These are phyloP conservation scores for Neltuma alba DNA, from an alignment of 306 rosid genomes.

Conservation along the genomic window DNA sequence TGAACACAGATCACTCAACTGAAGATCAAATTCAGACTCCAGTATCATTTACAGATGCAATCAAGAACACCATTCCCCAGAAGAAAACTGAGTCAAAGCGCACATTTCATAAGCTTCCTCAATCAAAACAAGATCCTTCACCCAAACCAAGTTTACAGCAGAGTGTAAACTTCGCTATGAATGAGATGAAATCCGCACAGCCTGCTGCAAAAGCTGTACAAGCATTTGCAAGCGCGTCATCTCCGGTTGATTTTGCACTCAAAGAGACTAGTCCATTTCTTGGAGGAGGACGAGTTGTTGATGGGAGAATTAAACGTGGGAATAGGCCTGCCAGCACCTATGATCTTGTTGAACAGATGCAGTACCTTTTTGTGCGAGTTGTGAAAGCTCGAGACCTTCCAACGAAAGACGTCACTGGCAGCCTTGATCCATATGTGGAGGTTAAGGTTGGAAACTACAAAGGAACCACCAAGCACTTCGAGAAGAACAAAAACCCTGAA, in stretches of 20 bases:
- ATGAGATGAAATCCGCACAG: constrained; percentile 65
- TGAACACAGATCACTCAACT: constrained; percentile 27
- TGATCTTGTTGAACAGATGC: constrained; percentile 89
- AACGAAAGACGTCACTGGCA: constrained; percentile 74
- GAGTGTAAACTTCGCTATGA: constrained; percentile 46
- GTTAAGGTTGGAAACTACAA: constrained; percentile 85
- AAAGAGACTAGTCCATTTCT: constrained; percentile 88
- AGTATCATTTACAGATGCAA: constrained; percentile 35
- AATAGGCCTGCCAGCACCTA: constrained; percentile 62
- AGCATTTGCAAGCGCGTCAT: constrained; percentile 48
- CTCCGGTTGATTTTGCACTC: constrained; percentile 56
- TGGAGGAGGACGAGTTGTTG: constrained; percentile 82
- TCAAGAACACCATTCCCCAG: constrained; percentile 43
- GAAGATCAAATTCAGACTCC: constrained; percentile 46
- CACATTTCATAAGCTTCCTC: constrained; percentile 66
- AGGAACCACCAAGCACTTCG: constrained; percentile 69
- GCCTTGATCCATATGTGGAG: constrained; percentile 91
- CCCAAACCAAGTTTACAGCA: constrained; percentile 43
- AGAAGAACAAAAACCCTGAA: constrained; percentile 75
- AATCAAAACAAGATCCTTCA: constrained; percentile 39
- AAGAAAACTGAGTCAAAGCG: constrained; percentile 54
- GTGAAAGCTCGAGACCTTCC: constrained; percentile 96
- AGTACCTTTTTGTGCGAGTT: constrained; percentile 77
- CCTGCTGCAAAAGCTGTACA: constrained; percentile 48
- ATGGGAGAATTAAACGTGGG: constrained; percentile 63